Percentiles rank a stretch among this genome's conserved stretches.
These are phyloP conservation scores for Castanea mollissima DNA, from an alignment of 306 rosid genomes.

Conservation along the genomic window DNA sequence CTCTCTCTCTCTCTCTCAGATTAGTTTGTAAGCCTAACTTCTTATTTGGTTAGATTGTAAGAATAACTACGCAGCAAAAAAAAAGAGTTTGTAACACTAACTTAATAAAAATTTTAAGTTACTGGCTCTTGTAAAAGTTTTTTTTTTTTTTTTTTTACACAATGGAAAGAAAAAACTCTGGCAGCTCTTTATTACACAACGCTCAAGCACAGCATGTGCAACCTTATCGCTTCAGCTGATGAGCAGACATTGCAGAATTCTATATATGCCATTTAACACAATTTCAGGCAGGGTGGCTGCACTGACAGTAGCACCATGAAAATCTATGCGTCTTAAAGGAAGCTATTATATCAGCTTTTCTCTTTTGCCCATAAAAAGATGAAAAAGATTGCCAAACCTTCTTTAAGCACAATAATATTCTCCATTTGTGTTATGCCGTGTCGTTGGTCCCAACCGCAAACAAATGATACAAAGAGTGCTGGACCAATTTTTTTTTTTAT, in stretches of 20 bases:
- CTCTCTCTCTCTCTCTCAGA: no score
- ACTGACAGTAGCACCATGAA: slow-evolving; percentile 10
- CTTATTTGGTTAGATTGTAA: no score
- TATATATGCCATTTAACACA: slow-evolving; percentile 11
- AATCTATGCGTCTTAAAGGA: not conserved
- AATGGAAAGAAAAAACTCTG: no score
- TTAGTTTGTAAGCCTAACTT: no score
- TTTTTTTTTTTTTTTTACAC: no score
- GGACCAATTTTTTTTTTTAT: no score
- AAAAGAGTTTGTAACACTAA: no score
- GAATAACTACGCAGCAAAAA: no score
- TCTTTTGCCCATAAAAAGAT: slow-evolving; percentile 15
- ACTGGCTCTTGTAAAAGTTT: no score
- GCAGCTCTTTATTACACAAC: not conserved
- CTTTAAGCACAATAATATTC: not conserved
- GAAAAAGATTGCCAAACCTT: not conserved
- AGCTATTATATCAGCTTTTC: slow-evolving; percentile 1
- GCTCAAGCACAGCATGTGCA: slow-evolving; percentile 41
- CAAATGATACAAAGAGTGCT: not conserved
- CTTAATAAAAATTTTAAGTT: no score
- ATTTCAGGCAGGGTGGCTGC: not conserved
- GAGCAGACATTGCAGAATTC: slow-evolving; percentile 20
- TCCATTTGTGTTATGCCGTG: not conserved
- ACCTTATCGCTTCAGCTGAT: slow-evolving; percentile 28
- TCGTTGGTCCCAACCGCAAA: slow-evolving; percentile 1